Conservation (phyloP, 1,284 basidiomycete genomes). For the Trichosporon faecale region DNA sequence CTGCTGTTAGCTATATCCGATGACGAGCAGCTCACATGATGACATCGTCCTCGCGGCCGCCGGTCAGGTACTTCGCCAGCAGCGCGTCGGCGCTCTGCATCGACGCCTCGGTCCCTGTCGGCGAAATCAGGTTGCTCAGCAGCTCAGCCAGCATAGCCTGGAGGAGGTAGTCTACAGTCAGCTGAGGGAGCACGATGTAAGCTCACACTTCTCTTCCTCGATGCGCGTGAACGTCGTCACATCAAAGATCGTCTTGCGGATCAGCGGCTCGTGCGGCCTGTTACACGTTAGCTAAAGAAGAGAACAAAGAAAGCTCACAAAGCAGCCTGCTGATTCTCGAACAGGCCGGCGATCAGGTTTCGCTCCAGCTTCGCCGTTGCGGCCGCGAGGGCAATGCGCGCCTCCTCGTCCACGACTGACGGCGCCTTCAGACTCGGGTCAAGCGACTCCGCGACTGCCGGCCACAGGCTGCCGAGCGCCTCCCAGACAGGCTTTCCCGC, state of each 20-base stretch:
- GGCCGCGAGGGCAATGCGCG: slow-evolving; percentile 28
- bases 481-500: slow-evolving; percentile 14
- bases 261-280: slow-evolving; percentile 30
- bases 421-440: slow-evolving; percentile 4
- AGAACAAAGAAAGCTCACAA: slow-evolving; percentile 26
- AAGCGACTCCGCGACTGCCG: slow-evolving; percentile 11
- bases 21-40: slow-evolving; percentile 61
- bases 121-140: slow-evolving; percentile 47
- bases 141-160: slow-evolving; percentile 42
- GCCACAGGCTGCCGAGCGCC: slow-evolving; percentile 14
- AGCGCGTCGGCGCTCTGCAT: slow-evolving; percentile 23
- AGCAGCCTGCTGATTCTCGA: slow-evolving; percentile 29
- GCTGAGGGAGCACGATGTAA: neutral
- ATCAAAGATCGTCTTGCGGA: slow-evolving; percentile 40
- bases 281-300: slow-evolving; percentile 4
- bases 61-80: slow-evolving; percentile 36
- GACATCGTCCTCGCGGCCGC: slow-evolving; percentile 54
- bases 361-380: slow-evolving; percentile 42
- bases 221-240: slow-evolving; percentile 45
- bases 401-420: slow-evolving; percentile 21
- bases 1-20: slow-evolving; percentile 51
- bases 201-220: slow-evolving; percentile 39
- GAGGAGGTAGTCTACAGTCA: slow-evolving; percentile 35
- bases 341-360: slow-evolving; percentile 43
- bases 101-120: slow-evolving; percentile 23